Evolutionary conservation across 352 stramenopile genomes (phyloP).

Genomic region (Globisporangium middletonii): DNA sequence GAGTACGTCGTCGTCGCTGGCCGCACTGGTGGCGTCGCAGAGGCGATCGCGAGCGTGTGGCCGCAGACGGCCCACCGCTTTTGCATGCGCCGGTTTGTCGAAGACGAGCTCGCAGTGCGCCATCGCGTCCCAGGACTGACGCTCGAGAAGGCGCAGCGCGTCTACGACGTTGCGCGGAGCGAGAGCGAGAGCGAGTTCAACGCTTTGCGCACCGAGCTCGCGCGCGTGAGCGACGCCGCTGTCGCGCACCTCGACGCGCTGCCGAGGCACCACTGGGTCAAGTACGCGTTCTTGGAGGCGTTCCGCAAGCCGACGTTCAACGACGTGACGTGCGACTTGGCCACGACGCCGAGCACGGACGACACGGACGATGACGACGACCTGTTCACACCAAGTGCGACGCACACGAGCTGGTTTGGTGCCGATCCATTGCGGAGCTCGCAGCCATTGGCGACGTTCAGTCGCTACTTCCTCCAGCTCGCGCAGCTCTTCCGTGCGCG

Average conservation of each 20-base stretch:
- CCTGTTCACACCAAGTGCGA: conserved; percentile 29
- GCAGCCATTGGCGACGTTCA: conserved; percentile 57
- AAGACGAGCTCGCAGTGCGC: conserved; percentile 53
- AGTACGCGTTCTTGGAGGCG: conserved; percentile 66
- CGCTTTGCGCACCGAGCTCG: conserved; percentile 40
- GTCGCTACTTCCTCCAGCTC: conserved; percentile 69
- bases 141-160: conserved; percentile 54
- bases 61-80: conserved; percentile 57
- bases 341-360: conserved; percentile 21
- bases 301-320: conserved; percentile 69
- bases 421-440: conserved; percentile 53
- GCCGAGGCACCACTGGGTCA: conserved; percentile 58
- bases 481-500: conserved; percentile 66
- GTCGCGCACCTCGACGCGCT: conserved; percentile 56
- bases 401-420: conserved; percentile 52
- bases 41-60: conserved; percentile 44
- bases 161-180: conserved; percentile 63
- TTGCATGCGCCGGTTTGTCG: conserved; percentile 66
- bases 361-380: conserved; percentile 21
- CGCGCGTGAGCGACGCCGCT: conserved; percentile 42
- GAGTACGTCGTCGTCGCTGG: conserved; percentile 69
- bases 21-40: conserved; percentile 41
- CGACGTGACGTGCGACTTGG: conserved; percentile 61
- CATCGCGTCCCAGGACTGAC: conserved; percentile 56
- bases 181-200: conserved; percentile 72